These are phyloP conservation scores for Alternaria postmessia DNA, from an alignment of 2,329 filamentous ascomycete species.

Conservation along the genomic window DNA sequence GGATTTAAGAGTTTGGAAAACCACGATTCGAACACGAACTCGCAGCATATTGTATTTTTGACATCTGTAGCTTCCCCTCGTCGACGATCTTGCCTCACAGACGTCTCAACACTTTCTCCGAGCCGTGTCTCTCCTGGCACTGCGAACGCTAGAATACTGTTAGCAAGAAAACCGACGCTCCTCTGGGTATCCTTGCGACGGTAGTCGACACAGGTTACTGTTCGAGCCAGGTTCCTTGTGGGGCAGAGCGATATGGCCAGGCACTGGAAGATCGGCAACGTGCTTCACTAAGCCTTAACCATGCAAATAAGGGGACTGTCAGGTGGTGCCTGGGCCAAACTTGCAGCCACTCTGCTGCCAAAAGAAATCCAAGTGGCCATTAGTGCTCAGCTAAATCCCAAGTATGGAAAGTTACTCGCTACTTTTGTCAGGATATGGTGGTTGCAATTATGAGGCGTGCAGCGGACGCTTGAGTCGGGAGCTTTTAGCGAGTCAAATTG, in stretches of 20 bases:
- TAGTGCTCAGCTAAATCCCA: not conserved
- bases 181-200: slow-evolving; percentile 15
- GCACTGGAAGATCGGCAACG: slow-evolving; percentile 19
- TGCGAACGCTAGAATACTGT: slow-evolving; percentile 19
- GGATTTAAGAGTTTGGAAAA: not conserved
- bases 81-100: slow-evolving; percentile 18
- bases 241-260: slow-evolving; percentile 10
- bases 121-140: slow-evolving; percentile 8
- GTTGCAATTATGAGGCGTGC: slow-evolving; percentile 1
- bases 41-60: slow-evolving; percentile 21
- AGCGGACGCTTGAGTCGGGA: slow-evolving; percentile 11
- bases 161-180: slow-evolving; percentile 17
- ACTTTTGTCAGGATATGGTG: not conserved
- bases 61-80: not conserved
- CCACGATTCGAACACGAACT: slow-evolving; percentile 6
- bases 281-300: slow-evolving; percentile 10
- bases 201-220: slow-evolving; percentile 15
- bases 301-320: not conserved
- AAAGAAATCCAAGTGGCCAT: not conserved
- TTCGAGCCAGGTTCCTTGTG: slow-evolving; percentile 17
- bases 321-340: not conserved
- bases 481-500: slow-evolving; percentile 6
- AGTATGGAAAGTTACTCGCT: not conserved
- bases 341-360: not conserved
- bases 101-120: slow-evolving; percentile 19